Evolutionary conservation across 192 early-diverging fungal genomes (phyloP).

Genomic region (Umbelopsis ramanniana): DNA sequence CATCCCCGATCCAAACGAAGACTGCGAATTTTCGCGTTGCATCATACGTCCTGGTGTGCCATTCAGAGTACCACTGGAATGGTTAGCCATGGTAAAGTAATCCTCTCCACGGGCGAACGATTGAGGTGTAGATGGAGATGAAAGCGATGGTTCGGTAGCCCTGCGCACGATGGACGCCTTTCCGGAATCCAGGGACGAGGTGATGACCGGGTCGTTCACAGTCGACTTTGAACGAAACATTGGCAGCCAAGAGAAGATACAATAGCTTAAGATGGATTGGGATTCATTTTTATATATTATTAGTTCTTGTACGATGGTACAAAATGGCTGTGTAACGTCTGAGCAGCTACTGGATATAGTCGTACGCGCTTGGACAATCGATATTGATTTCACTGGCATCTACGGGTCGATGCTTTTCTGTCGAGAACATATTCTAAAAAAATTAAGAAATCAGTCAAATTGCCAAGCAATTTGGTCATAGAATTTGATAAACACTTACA

Average conservation of each 20-base stretch:
- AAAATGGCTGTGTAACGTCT: constrained; percentile 20
- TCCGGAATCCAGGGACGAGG: constrained; percentile 28
- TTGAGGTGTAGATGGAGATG: constrained; percentile 17
- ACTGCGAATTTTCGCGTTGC: constrained; percentile 16
- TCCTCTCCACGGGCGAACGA: background rate
- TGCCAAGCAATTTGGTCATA: background rate
- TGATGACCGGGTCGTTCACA: constrained; percentile 8
- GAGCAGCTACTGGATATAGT: constrained; percentile 36
- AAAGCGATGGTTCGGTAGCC: background rate
- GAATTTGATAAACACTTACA: constrained; percentile 33
- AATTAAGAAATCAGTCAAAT: background rate
- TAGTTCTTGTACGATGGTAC: constrained; percentile 21
- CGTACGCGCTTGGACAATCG: constrained; percentile 44
- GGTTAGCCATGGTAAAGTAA: background rate
- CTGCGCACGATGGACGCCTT: constrained; percentile 26
- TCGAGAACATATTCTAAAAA: constrained; percentile 54
- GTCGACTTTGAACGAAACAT: constrained; percentile 21
- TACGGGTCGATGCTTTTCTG: constrained; percentile 39
- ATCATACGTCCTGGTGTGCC: background rate
- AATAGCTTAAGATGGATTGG: background rate
- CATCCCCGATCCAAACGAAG: constrained; percentile 1
- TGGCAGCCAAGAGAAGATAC: background rate
- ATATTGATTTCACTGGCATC: constrained; percentile 41
- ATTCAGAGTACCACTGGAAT: background rate
- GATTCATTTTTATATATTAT: constrained; percentile 1